These are phyloP conservation scores for Aspergillus sp. DNA, from an alignment of 2,329 filamentous ascomycete species.

Conservation along the genomic window DNA sequence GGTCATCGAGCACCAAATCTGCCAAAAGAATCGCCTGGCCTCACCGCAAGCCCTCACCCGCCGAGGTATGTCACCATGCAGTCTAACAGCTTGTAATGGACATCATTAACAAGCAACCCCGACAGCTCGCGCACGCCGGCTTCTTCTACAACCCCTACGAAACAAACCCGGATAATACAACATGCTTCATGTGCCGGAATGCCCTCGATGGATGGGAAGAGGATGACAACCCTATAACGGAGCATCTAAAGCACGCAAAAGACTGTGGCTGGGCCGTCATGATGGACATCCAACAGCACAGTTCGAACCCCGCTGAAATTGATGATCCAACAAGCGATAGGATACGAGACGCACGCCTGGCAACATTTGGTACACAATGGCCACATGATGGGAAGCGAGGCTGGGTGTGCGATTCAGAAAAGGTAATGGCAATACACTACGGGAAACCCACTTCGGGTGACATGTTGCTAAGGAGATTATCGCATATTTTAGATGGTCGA, in stretches of 20 bases:
- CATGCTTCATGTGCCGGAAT: slow-evolving; percentile 83
- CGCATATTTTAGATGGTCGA: slow-evolving; percentile 67
- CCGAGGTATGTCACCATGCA: slow-evolving; percentile 54
- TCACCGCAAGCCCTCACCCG: slow-evolving; percentile 65
- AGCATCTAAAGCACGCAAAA: slow-evolving; percentile 80
- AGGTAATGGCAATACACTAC: slow-evolving; percentile 53
- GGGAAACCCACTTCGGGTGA: slow-evolving; percentile 2
- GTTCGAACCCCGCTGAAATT: slow-evolving; percentile 48
- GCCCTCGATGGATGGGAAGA: slow-evolving; percentile 90
- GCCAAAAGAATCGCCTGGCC: slow-evolving; percentile 70
- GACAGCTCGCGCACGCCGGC: slow-evolving; percentile 81
- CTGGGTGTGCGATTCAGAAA: slow-evolving; percentile 86
- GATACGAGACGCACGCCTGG: slow-evolving; percentile 74
- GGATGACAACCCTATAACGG: slow-evolving; percentile 75
- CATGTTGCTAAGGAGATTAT: slow-evolving; percentile 15
- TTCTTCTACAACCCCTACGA: slow-evolving; percentile 82
- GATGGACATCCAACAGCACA: slow-evolving; percentile 55
- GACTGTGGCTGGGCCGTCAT: slow-evolving; percentile 85
- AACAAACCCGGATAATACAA: slow-evolving; percentile 79
- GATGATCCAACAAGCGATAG: slow-evolving; percentile 71
- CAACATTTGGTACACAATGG: slow-evolving; percentile 83
- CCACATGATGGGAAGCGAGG: slow-evolving; percentile 84
- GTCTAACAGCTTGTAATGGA: not conserved
- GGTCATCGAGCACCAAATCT: slow-evolving; percentile 64
- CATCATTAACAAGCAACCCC: not conserved